Conservation (phyloP, 345 rosid genomes). For the Populus alba region DNA sequence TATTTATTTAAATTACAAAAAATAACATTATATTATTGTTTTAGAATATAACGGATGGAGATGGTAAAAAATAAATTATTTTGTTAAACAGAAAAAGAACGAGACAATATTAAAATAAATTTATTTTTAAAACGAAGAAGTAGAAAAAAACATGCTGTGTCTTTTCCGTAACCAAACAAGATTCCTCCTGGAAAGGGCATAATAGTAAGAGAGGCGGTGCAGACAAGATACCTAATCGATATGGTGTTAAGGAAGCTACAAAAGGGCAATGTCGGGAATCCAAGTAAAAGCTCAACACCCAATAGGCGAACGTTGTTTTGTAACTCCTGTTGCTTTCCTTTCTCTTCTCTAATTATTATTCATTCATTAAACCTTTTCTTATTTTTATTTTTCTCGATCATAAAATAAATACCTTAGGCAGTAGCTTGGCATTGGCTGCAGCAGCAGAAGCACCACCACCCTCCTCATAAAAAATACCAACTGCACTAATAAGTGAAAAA, state of each 20-base stretch:
- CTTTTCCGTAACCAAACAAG: background rate
- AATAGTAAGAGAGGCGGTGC: slow-evolving; percentile 13
- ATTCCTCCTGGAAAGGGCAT: slow-evolving; percentile 13
- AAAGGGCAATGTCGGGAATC: background rate
- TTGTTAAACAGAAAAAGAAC: too few relatives aligned
- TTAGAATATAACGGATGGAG: too few relatives aligned
- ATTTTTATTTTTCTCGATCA: background rate
- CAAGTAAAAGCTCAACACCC: background rate
- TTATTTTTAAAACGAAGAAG: background rate
- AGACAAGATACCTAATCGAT: background rate
- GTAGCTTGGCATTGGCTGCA: background rate
- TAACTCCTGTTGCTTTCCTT: slow-evolving; percentile 4
- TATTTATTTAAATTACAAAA: too few relatives aligned
- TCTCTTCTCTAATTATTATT: slow-evolving; percentile 9
- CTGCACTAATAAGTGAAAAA: slow-evolving; percentile 13
- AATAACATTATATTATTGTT: too few relatives aligned
- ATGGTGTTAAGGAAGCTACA: background rate
- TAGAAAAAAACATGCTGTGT: background rate
- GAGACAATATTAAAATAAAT: background rate
- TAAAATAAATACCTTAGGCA: background rate
- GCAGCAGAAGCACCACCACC: slow-evolving; percentile 22
- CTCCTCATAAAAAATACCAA: slow-evolving; percentile 11
- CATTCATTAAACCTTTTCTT: background rate
- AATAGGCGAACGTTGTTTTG: background rate
- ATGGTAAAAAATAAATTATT: too few relatives aligned